Evolutionary conservation across 805 yeast genomes (phyloP).

Genomic region (Zygosaccharomyces bailii): DNA sequence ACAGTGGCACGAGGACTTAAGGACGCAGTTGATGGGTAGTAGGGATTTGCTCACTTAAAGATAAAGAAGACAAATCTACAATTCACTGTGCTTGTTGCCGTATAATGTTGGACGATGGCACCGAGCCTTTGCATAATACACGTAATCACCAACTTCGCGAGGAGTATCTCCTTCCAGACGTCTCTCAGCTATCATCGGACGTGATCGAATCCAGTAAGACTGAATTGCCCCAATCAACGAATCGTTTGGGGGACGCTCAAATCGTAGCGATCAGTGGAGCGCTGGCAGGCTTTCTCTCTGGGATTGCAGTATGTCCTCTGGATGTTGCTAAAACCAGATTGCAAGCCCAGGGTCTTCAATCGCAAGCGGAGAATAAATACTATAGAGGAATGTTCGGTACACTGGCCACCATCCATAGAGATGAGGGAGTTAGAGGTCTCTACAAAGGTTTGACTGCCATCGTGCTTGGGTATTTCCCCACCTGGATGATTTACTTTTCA

Average conservation of each 20-base stretch:
- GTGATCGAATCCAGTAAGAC: conserved; percentile 19
- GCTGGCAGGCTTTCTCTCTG: conserved; percentile 86
- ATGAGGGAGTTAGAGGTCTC: conserved; percentile 80
- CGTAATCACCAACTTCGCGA: conserved; percentile 1
- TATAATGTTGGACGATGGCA: conserved; percentile 5
- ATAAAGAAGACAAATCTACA: not conserved
- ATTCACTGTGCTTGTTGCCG: not conserved
- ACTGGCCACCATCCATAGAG: conserved; percentile 57
- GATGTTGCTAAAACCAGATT: conserved; percentile 93
- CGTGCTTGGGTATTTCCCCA: conserved; percentile 88
- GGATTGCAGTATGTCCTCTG: conserved; percentile 86
- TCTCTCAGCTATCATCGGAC: conserved; percentile 24
- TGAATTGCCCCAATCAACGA: not conserved
- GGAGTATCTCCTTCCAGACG: conserved; percentile 25
- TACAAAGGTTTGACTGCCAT: conserved; percentile 93
- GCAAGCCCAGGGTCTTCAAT: conserved; percentile 78
- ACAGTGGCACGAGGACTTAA: too few relatives aligned
- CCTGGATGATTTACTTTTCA: conserved; percentile 95
- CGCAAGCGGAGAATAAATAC: conserved; percentile 32
- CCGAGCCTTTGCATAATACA: conserved; percentile 1
- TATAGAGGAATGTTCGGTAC: conserved; percentile 65
- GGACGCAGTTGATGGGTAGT: not conserved
- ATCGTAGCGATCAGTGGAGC: conserved; percentile 87
- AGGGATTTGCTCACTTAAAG: too few relatives aligned
- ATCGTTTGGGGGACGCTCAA: conserved; percentile 42